Evolutionary conservation across 306 rosid species (phyloP).

Genomic region (Acacia confusa): DNA sequence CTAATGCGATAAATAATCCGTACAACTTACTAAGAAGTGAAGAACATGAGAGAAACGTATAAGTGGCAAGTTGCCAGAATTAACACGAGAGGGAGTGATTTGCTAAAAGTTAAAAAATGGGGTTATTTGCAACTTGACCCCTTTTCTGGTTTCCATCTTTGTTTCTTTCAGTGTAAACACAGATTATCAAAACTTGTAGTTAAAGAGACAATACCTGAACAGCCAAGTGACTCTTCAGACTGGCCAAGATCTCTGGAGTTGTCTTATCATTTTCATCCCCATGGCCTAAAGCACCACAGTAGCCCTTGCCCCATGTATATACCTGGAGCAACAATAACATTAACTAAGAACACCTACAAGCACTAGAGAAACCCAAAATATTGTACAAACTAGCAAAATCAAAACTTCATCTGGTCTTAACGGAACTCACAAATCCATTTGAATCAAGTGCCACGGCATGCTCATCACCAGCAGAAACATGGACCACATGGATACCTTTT

Average conservation of each 20-base stretch:
- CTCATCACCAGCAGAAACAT: constrained; percentile 92
- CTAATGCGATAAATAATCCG: background rate
- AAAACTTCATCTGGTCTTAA: background rate
- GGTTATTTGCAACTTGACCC: background rate
- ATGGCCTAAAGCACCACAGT: constrained; percentile 96
- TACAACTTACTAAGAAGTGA: background rate
- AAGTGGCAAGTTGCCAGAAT: background rate
- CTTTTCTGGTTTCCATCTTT: no score
- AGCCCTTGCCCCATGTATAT: constrained; percentile 93
- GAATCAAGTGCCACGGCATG: constrained; percentile 97
- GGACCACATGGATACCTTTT: constrained; percentile 69
- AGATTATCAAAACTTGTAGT: constrained; percentile 9
- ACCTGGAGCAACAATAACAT: constrained; percentile 51
- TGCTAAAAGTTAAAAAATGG: background rate
- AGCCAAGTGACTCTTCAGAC: constrained; percentile 64
- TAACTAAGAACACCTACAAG: constrained; percentile 25
- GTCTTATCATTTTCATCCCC: constrained; percentile 94
- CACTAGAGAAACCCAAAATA: constrained; percentile 14
- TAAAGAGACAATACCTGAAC: constrained; percentile 65
- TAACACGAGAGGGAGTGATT: background rate
- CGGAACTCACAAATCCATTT: constrained; percentile 74
- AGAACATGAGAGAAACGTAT: background rate
- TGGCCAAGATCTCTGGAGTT: constrained; percentile 61
- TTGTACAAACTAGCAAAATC: constrained; percentile 19
- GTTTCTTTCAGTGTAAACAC: background rate